These are phyloP conservation scores for Otatea glauca DNA, from an alignment of 176 grass and related monocot species.

Conservation along the genomic window DNA sequence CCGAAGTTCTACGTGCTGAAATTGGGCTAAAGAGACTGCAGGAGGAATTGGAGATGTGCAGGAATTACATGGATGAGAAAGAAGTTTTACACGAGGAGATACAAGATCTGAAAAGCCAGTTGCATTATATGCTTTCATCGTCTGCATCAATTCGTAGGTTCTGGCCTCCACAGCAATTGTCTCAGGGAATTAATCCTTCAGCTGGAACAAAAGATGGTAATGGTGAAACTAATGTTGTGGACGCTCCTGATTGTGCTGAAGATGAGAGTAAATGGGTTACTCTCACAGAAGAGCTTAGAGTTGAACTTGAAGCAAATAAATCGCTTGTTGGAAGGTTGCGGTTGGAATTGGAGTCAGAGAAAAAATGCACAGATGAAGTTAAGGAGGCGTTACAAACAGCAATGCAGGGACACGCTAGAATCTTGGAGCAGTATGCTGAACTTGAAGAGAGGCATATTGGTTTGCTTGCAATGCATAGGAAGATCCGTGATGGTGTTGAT, in stretches of 20 bases:
- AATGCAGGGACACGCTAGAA: conserved; percentile 86
- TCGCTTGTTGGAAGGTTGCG: conserved; percentile 58
- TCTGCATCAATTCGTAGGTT: conserved; percentile 51
- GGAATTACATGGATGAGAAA: conserved; percentile 73
- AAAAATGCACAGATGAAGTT: conserved; percentile 80
- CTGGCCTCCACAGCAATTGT: conserved; percentile 46
- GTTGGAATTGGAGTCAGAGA: conserved; percentile 79
- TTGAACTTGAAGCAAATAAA: conserved; percentile 69
- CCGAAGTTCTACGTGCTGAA: conserved; percentile 66
- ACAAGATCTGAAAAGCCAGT: conserved; percentile 80
- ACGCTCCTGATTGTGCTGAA: conserved; percentile 56
- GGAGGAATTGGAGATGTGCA: conserved; percentile 71
- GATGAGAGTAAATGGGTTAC: conserved; percentile 82
- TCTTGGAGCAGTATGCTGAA: conserved; percentile 94
- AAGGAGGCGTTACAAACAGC: conserved; percentile 93
- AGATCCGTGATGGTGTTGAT: conserved; percentile 81
- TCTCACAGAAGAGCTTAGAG: conserved; percentile 83
- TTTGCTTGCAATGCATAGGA: conserved; percentile 73
- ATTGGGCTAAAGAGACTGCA: conserved; percentile 84
- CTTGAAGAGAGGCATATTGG: conserved; percentile 93
- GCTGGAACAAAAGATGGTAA: conserved; percentile 56
- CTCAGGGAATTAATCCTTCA: conserved; percentile 43
- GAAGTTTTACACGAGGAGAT: conserved; percentile 91
- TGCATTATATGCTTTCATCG: conserved; percentile 74
- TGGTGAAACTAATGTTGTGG: conserved; percentile 45